Percentiles rank a stretch among this genome's conserved stretches.
These are phyloP conservation scores for Coemansia guatemalensis DNA, from an alignment of 192 early-diverging fungal species.

Conservation along the genomic window DNA sequence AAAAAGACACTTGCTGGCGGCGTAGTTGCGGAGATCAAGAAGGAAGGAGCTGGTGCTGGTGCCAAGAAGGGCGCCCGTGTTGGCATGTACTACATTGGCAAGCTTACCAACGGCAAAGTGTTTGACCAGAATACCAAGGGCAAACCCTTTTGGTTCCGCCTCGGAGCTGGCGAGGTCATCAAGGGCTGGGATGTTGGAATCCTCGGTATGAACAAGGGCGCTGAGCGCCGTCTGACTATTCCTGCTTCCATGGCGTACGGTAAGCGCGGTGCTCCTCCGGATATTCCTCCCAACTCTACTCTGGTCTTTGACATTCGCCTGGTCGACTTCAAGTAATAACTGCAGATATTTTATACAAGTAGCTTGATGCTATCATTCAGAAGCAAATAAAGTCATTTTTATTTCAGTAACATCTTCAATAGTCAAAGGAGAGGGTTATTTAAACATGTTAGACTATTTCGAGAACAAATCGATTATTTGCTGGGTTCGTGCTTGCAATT, in stretches of 20 bases:
- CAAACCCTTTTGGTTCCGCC: slow-evolving; percentile 84
- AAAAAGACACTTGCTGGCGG: slow-evolving; percentile 65
- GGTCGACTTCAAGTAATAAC: slow-evolving; percentile 68
- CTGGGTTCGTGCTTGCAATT: too few species aligned
- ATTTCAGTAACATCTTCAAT: too few species aligned
- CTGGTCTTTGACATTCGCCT: slow-evolving; percentile 91
- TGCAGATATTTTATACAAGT: too few species aligned
- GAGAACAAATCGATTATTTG: too few species aligned
- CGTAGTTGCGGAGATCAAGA: slow-evolving; percentile 78
- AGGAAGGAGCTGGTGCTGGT: slow-evolving; percentile 59
- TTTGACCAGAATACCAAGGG: slow-evolving; percentile 95
- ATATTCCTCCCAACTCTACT: slow-evolving; percentile 87
- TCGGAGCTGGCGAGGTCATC: slow-evolving; percentile 91
- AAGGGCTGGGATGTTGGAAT: slow-evolving; percentile 95
- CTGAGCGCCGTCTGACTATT: slow-evolving; percentile 87
- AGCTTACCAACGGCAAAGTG: slow-evolving; percentile 86
- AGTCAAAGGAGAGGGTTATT: too few species aligned
- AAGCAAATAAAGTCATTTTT: too few species aligned
- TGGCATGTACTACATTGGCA: slow-evolving; percentile 93
- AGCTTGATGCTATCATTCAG: too few species aligned
- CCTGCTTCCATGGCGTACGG: slow-evolving; percentile 74
- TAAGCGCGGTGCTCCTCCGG: slow-evolving; percentile 87
- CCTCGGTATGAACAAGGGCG: slow-evolving; percentile 89
- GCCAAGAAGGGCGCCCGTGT: slow-evolving; percentile 66
- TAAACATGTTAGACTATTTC: too few species aligned